Evolutionary conservation across 2,329 filamentous ascomycete genomes (phyloP).

Genomic region (Fonsecaea nubica): DNA sequence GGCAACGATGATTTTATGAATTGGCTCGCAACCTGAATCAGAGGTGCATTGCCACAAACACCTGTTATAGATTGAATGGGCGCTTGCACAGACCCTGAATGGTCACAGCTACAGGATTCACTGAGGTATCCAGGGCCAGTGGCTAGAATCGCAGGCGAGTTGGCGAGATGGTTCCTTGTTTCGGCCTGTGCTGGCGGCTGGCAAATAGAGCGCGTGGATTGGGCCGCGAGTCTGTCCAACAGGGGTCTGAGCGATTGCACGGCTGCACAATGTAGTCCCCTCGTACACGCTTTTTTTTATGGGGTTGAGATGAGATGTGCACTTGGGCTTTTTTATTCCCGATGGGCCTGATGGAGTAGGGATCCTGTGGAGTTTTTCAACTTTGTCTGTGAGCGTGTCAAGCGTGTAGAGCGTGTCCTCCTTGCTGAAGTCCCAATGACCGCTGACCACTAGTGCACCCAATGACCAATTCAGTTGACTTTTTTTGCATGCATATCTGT

Average conservation of each 20-base stretch:
- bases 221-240: conserved; percentile 26
- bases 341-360: conserved; percentile 14
- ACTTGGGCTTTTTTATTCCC: conserved; percentile 5
- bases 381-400: not conserved
- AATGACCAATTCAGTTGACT: conserved; percentile 19
- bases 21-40: conserved; percentile 12
- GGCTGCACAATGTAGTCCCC: not conserved
- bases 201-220: conserved; percentile 28
- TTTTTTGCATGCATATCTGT: not conserved
- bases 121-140: conserved; percentile 25
- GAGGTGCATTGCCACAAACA: conserved; percentile 10
- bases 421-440: conserved; percentile 17
- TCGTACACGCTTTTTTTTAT: conserved; percentile 2
- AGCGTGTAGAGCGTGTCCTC: conserved; percentile 10
- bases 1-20: conserved; percentile 27
- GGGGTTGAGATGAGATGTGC: not conserved
- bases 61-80: conserved; percentile 26
- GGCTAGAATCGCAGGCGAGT: conserved; percentile 17
- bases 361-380: not conserved
- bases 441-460: conserved; percentile 10
- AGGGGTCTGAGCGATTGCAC: conserved; percentile 6
- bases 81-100: conserved; percentile 23
- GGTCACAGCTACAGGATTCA: conserved; percentile 25
- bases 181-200: conserved; percentile 34
- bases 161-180: conserved; percentile 26